Percentiles rank a stretch among this genome's conserved stretches.
These are phyloP conservation scores for Quercus cerris DNA, from an alignment of 306 rosid species.

Conservation along the genomic window DNA sequence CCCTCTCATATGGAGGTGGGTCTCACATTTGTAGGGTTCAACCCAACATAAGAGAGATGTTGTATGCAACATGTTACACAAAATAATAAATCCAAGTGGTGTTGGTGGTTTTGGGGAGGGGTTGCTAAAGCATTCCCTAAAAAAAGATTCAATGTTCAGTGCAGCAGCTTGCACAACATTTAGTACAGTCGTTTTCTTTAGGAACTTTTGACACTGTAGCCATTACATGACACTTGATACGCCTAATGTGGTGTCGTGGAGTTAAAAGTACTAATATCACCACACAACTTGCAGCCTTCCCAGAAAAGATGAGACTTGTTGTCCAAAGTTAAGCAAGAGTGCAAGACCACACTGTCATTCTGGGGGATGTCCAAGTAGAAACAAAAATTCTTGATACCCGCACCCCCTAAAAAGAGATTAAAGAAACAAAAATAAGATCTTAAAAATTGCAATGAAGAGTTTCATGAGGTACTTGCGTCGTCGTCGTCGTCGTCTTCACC, in stretches of 20 bases:
- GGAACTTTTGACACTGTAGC: too few species aligned
- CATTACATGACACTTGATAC: too few species aligned
- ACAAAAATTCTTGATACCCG: background rate
- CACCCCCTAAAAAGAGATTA: background rate
- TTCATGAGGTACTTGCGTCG: background rate
- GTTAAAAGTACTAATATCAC: background rate
- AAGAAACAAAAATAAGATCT: slow-evolving; percentile 3
- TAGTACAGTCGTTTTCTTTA: too few species aligned
- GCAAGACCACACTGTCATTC: background rate
- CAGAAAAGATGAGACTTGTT: background rate
- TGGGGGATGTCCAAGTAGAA: background rate
- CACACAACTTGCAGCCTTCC: background rate
- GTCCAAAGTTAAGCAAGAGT: background rate
- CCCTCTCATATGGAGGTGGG: too few species aligned
- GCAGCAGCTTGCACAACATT: too few species aligned
- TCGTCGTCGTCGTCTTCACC: background rate
- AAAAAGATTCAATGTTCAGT: too few species aligned
- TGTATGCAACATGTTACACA: too few species aligned
- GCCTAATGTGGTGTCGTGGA: background rate
- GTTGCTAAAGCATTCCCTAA: too few species aligned
- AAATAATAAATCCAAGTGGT: too few species aligned
- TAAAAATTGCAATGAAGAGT: background rate
- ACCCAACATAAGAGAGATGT: too few species aligned
- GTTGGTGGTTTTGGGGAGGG: too few species aligned
- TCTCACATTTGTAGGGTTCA: too few species aligned